Evolutionary conservation across 2,329 filamentous ascomycete genomes (phyloP), one percentile per base, ranked within the genome.

Genomic region (Fusarium burgessii): DNA sequence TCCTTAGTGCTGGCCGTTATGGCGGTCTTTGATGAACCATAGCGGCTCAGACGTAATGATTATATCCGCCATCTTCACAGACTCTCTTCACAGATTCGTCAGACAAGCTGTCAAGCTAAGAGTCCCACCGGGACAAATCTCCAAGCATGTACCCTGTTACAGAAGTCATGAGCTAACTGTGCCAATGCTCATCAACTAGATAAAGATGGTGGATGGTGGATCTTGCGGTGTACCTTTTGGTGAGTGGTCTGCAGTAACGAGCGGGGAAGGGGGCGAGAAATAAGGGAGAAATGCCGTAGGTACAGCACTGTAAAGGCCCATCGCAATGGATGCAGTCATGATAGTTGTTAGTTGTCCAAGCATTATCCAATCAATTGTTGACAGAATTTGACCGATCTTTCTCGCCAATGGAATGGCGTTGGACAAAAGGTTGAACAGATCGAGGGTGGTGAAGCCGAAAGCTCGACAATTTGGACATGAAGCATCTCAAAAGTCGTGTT

Each of bases 241-340:
- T 71, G 42, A 63, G 42, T 73, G 66, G 70, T 41, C 57, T 43
- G 67, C 58, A 50, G 50, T 59, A 45, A 57, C 58, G 57, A 65
- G 70, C 66, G 70, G 70, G 70, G 70, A 49, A 73, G 66, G 70
- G 70, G 70, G 70, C 66, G 40, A 73, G 68, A 68, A 72, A 58
- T 49, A 54, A 64, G 61, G 51, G 38, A 57, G 59, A 56, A 60
- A 54, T 66, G 43, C 55, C 41, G 41, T 36, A 52, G 55, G 46
- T 62, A 38, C 23, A 23, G 23, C 23, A 23, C 42, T 33, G 54
- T 27, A 52, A 47, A 29, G 36, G 33, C 40, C 40, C 54, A 66
- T 66, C 51, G 46, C 54, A 52, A 51, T 66, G 54, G 63, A 69
- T 65, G 63, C 64, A 65, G 65, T 72, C 64, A 72, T 63, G 56